A percentile compares a stretch with the other conserved stretches of the same genome.
Evolutionary conservation across 2,329 filamentous ascomycete genomes (phyloP).

Genomic region (Ilyonectria mors-panacis): DNA sequence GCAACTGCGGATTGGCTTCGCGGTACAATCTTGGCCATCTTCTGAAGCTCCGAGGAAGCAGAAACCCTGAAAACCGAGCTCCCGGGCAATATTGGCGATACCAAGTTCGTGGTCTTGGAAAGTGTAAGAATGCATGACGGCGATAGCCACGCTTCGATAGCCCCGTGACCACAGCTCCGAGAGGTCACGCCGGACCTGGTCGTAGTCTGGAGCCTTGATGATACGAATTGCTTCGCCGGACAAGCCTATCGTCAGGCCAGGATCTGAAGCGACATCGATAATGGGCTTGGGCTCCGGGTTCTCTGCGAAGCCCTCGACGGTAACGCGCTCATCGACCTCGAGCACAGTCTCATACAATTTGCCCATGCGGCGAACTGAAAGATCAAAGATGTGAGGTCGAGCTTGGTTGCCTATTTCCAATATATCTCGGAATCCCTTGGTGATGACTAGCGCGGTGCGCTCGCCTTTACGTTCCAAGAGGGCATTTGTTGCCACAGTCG

Average conservation of each 20-base stretch:
- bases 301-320: conserved; percentile 80
- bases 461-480: conserved; percentile 80
- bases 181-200: conserved; percentile 66
- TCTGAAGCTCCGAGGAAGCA: conserved; percentile 75
- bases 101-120: conserved; percentile 85
- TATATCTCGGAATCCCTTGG: conserved; percentile 77
- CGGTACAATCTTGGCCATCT: conserved; percentile 78
- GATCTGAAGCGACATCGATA: conserved; percentile 57
- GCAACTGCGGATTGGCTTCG: conserved; percentile 78
- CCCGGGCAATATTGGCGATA: conserved; percentile 78
- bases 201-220: conserved; percentile 66
- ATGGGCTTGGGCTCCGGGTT: conserved; percentile 67
- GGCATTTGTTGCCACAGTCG: conserved; percentile 82
- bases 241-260: conserved; percentile 10
- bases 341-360: conserved; percentile 77
- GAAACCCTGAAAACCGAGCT: conserved; percentile 83
- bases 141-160: conserved; percentile 84
- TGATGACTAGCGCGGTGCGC: conserved; percentile 77
- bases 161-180: conserved; percentile 73
- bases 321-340: conserved; percentile 80
- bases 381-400: conserved; percentile 79
- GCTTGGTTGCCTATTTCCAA: conserved; percentile 80
- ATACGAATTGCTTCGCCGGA: conserved; percentile 71
- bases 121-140: conserved; percentile 89
- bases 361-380: conserved; percentile 76